These are phyloP conservation scores for Porodaedalea pini DNA, from an alignment of 1,284 basidiomycete species.

Conservation along the genomic window DNA sequence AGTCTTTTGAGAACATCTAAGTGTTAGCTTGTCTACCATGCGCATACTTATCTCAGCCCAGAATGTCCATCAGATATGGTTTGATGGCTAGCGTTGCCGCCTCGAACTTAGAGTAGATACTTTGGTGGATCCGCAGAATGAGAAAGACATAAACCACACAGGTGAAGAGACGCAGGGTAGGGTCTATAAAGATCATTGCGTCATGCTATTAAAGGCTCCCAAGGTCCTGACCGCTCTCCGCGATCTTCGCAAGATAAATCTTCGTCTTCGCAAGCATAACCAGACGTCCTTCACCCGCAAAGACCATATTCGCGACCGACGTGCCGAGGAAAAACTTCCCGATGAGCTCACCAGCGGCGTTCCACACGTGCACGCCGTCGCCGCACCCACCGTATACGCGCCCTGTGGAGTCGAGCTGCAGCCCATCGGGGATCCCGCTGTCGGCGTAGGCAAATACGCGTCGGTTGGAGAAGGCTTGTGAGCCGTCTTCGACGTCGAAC, in stretches of 20 bases:
- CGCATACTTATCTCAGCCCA: too few species aligned
- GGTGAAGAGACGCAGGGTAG: too few species aligned
- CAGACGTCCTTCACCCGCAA: slow-evolving; percentile 62
- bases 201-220: not conserved
- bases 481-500: slow-evolving; percentile 64
- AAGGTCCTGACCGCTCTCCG: slow-evolving; percentile 30
- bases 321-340: slow-evolving; percentile 76
- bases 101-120: too few species aligned
- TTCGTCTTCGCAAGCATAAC: slow-evolving; percentile 67
- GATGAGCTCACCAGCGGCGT: slow-evolving; percentile 55
- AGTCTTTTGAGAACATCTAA: too few species aligned
- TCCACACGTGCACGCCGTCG: slow-evolving; percentile 73
- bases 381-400: slow-evolving; percentile 70
- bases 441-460: slow-evolving; percentile 71
- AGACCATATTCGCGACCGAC: slow-evolving; percentile 32
- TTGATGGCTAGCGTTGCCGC: too few species aligned
- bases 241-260: slow-evolving; percentile 60
- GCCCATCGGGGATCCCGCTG: slow-evolving; percentile 58
- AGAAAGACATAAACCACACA: too few species aligned
- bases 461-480: slow-evolving; percentile 56
- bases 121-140: too few species aligned
- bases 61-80: too few species aligned
- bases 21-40: too few species aligned
- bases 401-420: slow-evolving; percentile 55
- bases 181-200: too few species aligned